A percentile compares a stretch with the other conserved stretches of the same genome.
Conservation (phyloP, 2,329 filamentous ascomycete species). For the Fusarium nygamai region DNA sequence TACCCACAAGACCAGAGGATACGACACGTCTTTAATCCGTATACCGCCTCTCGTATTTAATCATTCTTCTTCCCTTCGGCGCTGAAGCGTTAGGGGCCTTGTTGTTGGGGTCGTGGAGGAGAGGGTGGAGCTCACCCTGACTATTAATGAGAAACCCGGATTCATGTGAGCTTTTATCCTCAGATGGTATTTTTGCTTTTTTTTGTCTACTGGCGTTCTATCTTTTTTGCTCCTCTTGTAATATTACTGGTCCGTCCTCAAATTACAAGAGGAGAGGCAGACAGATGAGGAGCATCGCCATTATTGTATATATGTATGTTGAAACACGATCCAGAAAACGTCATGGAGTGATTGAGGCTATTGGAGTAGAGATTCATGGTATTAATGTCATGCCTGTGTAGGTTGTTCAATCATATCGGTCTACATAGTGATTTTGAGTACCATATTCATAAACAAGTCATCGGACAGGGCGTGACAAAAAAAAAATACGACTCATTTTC, state of each 20-base stretch:
- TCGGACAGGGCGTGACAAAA: neutral
- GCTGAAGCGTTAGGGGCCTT: constrained; percentile 24
- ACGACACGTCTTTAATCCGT: constrained; percentile 20
- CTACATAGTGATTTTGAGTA: neutral
- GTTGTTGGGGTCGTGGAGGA: constrained; percentile 18
- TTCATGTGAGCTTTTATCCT: constrained; percentile 15
- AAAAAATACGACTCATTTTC: constrained; percentile 29
- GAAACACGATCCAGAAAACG: constrained; percentile 13
- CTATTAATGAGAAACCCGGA: constrained; percentile 24
- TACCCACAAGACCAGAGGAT: constrained; percentile 22
- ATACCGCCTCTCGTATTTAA: constrained; percentile 37
- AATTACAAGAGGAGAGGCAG: constrained; percentile 9
- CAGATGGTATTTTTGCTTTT: constrained; percentile 20
- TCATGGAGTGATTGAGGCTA: constrained; percentile 14
- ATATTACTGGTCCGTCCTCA: constrained; percentile 22
- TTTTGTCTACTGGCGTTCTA: constrained; percentile 15
- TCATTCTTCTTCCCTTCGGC: constrained; percentile 34
- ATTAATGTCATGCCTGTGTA: constrained; percentile 23
- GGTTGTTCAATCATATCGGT: neutral
- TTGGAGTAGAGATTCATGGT: constrained; percentile 4
- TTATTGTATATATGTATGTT: constrained; percentile 26
- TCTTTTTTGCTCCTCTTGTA: constrained; percentile 35
- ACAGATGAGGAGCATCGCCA: neutral
- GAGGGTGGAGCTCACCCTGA: constrained; percentile 2
- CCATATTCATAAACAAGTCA: neutral